Base-by-base conservation (phyloP, 805 yeast species). In the Kregervanrija fluxuum region DNA sequence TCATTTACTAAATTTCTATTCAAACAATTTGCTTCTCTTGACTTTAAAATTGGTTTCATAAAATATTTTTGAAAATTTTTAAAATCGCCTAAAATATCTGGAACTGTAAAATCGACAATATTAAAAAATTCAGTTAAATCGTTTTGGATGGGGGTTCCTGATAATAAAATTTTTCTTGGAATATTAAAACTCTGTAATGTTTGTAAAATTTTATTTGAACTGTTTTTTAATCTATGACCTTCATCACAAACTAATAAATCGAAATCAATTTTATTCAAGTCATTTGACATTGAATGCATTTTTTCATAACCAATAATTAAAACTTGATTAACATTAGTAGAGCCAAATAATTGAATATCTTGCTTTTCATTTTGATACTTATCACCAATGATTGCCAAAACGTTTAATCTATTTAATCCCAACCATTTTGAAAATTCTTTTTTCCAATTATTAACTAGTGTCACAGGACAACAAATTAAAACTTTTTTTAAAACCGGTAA, bases 191-290 rank as follows among this genome's bases (percentile, higher is more conserved):
- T 54, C 35, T 74, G 76, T 42, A 91, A 66, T 0, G 80, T 77
- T 47, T 78, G 79, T 42, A 88, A 66, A 0, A 85, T 79, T 60
- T 87, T 89, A 47, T 85, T 87, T 9, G 79, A 67, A 5, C 78
- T 70, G 53, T 79, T 85, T 54, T 91, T 93, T 52, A 93, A 70
- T 40, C 96, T 70, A 61, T 93, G 99, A 2, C 98, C 99, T 59
- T 93, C 99, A 62, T 93, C 99, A 61, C 96, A 93, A 1, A 93
- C 76, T 14, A 93, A 65, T 13, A 93, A 52, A 59, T 89, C 98
- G 49, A 78, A 66, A 3, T 58, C 46, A 3, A 70, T 70, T 2
- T 67, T 60, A 1, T 33, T 15, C 8, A 85, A 55, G 47, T 83
- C 82, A 6, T 69, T 67, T 16, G 72, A 63, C 54, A 80, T 69